Evolutionary conservation across 306 rosid species (phyloP).

Genomic region (Malus asiatica): DNA sequence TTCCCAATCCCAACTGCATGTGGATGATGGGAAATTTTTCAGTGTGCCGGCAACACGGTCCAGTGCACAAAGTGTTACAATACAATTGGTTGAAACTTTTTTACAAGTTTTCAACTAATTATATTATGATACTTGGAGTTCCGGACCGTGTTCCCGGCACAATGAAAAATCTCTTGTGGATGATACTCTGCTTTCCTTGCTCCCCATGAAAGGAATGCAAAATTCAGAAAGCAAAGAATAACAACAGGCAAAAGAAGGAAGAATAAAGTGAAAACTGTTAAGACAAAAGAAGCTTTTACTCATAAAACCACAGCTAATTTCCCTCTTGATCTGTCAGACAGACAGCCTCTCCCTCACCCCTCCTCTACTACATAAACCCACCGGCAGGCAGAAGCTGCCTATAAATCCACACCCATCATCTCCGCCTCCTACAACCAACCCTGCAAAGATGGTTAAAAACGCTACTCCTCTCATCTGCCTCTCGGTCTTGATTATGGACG

Average conservation of each 20-base stretch:
- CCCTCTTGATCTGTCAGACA: constrained; percentile 9
- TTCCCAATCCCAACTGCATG: constrained; percentile 16
- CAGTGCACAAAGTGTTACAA: no score
- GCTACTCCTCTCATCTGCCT: constrained; percentile 51
- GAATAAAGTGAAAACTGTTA: constrained; percentile 23
- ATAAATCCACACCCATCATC: constrained; percentile 15
- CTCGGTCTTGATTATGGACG: constrained; percentile 47
- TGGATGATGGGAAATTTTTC: not conserved
- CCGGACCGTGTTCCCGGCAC: rapidly evolving
- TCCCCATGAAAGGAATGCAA: constrained; percentile 51
- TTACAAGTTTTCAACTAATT: no score
- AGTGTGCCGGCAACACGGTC: no score
- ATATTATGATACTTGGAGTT: no score
- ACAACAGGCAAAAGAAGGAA: constrained; percentile 7
- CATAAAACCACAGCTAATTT: constrained; percentile 27
- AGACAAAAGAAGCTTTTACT: constrained; percentile 52
- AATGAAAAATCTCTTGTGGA: no score
- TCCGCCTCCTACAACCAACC: not conserved
- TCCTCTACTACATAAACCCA: not conserved
- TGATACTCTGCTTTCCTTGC: constrained; percentile 56
- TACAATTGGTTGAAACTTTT: no score
- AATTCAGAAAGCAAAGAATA: constrained; percentile 3
- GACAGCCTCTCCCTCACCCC: constrained; percentile 21
- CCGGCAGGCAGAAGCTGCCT: constrained; percentile 4
- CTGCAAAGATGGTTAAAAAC: constrained; percentile 42